Conservation (phyloP, 2,329 filamentous ascomycete genomes). For the Talaromyces piceae region DNA sequence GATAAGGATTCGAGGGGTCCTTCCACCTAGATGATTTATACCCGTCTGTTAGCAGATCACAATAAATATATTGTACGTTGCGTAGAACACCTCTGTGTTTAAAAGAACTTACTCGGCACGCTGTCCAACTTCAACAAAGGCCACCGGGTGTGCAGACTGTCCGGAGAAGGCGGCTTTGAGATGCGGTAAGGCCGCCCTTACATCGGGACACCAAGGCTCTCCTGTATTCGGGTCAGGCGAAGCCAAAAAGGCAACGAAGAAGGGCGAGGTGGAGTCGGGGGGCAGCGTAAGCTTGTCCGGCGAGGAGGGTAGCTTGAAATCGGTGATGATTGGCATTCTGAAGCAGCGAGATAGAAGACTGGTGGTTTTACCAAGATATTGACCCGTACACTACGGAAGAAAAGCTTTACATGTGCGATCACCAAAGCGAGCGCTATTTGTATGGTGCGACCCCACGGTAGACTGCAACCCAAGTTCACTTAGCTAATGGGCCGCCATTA, state of each 20-base stretch:
- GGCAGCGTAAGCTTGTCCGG: constrained; percentile 21
- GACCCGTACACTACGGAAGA: too few relatives aligned
- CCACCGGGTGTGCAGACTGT: constrained; percentile 18
- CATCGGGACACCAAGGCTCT: constrained; percentile 36
- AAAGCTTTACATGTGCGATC: too few relatives aligned
- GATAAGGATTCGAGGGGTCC: constrained; percentile 25
- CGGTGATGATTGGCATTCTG: constrained; percentile 23
- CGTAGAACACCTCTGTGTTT: not conserved
- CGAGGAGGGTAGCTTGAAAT: constrained; percentile 16
- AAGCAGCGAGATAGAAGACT: too few relatives aligned
- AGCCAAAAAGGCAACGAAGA: constrained; percentile 33
- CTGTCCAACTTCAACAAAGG: constrained; percentile 30
- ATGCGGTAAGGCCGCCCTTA: constrained; percentile 29
- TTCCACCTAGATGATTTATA: constrained; percentile 28
- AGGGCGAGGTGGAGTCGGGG: constrained; percentile 13
- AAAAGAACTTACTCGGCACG: constrained; percentile 23
- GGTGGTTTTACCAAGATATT: too few relatives aligned
- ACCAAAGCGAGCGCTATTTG: too few relatives aligned
- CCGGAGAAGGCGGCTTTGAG: constrained; percentile 25
- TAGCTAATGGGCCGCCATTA: too few relatives aligned
- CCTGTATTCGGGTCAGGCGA: constrained; percentile 28
- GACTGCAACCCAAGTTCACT: too few relatives aligned
- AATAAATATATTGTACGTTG: not conserved
- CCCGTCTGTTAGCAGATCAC: not conserved
- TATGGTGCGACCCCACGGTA: too few relatives aligned